Percentiles rank a stretch among this genome's conserved stretches.
phyloP scores from a whole-genome alignment of 495 filamentous ascomycete species.

The Neurospora sp. region DNA sequence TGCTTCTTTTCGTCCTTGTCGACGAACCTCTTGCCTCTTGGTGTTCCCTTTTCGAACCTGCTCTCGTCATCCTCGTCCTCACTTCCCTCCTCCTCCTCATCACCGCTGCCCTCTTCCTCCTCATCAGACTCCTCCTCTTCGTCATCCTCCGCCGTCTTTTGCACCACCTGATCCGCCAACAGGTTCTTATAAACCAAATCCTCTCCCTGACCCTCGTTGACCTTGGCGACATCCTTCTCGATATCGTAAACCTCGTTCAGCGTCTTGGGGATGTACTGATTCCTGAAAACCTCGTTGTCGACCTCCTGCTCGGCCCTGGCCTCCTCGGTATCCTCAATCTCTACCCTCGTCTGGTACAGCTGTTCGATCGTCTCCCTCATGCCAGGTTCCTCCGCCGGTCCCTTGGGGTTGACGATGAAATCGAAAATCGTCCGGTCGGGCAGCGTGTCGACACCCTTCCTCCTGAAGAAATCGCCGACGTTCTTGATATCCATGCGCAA shows the following conservation, averaged over 20 bases:
- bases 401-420: conserved; percentile 59
- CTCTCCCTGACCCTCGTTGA: conserved; percentile 58
- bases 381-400: conserved; percentile 36
- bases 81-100: conserved; percentile 16
- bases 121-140: conserved; percentile 30
- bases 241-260: conserved; percentile 92
- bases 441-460: conserved; percentile 70
- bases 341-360: conserved; percentile 29
- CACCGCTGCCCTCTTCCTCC: conserved; percentile 38
- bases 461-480: conserved; percentile 78
- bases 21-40: conserved; percentile 79
- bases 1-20: conserved; percentile 85
- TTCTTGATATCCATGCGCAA: conserved; percentile 98
- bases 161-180: conserved; percentile 56
- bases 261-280: conserved; percentile 91
- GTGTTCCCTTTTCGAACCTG: conserved; percentile 53
- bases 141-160: conserved; percentile 27
- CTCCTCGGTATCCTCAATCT: conserved; percentile 32
- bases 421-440: conserved; percentile 64
- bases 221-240: conserved; percentile 74
- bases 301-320: conserved; percentile 47
- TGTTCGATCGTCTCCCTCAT: conserved; percentile 34
- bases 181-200: conserved; percentile 74
- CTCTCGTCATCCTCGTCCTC: conserved; percentile 30
- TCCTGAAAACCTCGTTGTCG: conserved; percentile 83